Base-by-base conservation (phyloP, 2,329 filamentous ascomycete species). In the Fusarium begoniae region DNA sequence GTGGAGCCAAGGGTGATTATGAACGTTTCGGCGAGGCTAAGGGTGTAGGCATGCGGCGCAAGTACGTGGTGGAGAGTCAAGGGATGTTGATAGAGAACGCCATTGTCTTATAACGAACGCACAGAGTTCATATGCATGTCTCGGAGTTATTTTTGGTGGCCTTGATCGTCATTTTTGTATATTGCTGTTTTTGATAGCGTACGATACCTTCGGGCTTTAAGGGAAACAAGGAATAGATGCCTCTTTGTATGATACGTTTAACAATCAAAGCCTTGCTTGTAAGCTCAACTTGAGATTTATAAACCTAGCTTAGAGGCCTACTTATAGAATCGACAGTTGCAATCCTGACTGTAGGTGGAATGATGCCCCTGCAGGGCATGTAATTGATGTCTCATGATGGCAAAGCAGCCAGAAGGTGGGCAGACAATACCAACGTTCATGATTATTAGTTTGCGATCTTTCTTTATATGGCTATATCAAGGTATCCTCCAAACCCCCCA, bases 21-120 rank as follows among this genome's bases (percentile, higher is more conserved):
- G 86, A 88, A 35, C 82, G 91, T 64, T 85, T 98, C 38, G 85
- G 83, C 47, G 83, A 85, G 50, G 90, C 92, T n/a, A 87, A 85
- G 62, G 91, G 90, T 8, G 82, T 98, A 6, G 95, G 94, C 0
- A 84, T 98, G 70, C 90, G 93, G 79, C 88, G 95, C 80, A 87
- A 94, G 77, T 98, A 95, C 82, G 90, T 90, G 78, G 90, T 98
- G 48, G 90, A 93, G 79, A 97, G 94, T 72, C 91, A 96, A 82
- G 95, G 95, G 1, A 83, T 95, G 50, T 87, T 89, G 72, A 93
- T 98, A 77, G 89, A 87, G 55, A 98, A 98, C 85, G 84, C 97
- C 76, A 86, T 95, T 78, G 90, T 97, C 20, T 66, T 85, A 48
- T 84, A 77, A 77, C 56, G n/a, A 78, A 76, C 56, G 20, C 26